A percentile compares a stretch with the other conserved stretches of the same genome.
These are phyloP conservation scores for Aspergillus cristatus DNA, from an alignment of 495 filamentous ascomycete species.

Conservation along the genomic window DNA sequence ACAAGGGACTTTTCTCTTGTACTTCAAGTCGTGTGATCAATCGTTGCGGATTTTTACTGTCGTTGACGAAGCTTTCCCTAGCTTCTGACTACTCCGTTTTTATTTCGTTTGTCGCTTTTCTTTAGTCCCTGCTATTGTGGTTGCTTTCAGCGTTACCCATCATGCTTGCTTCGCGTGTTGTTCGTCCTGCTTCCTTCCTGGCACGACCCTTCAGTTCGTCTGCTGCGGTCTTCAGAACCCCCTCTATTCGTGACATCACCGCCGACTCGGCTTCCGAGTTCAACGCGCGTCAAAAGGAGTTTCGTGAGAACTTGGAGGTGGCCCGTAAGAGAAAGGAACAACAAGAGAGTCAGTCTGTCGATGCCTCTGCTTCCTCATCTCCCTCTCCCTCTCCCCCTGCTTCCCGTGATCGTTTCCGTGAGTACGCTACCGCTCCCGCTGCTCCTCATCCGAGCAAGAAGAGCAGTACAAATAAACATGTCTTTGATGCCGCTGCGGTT, in stretches of 20 bases:
- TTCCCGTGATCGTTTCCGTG: slow-evolving; percentile 29
- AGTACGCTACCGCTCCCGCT: slow-evolving; percentile 43
- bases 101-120: slow-evolving; percentile 3
- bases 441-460: slow-evolving; percentile 48
- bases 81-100: slow-evolving; percentile 2
- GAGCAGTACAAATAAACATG: slow-evolving; percentile 27
- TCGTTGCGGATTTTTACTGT: too few relatives aligned
- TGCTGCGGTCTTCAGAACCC: slow-evolving; percentile 45
- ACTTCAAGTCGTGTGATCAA: too few relatives aligned
- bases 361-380: slow-evolving; percentile 35
- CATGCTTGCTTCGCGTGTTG: slow-evolving; percentile 42
- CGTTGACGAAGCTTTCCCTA: too few relatives aligned
- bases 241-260: slow-evolving; percentile 79
- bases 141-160: slow-evolving; percentile 10
- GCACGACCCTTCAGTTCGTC: slow-evolving; percentile 55
- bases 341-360: slow-evolving; percentile 71
- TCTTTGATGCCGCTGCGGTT: slow-evolving; percentile 30
- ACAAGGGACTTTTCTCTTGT: too few relatives aligned
- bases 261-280: slow-evolving; percentile 61
- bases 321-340: slow-evolving; percentile 65
- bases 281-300: slow-evolving; percentile 71
- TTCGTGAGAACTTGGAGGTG: slow-evolving; percentile 71
- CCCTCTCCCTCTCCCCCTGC: slow-evolving; percentile 23
- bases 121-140: too few relatives aligned
- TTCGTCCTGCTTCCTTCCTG: slow-evolving; percentile 39